Base-by-base conservation (phyloP, 2,329 filamentous ascomycete species). In the Aureobasidium sp. region DNA sequence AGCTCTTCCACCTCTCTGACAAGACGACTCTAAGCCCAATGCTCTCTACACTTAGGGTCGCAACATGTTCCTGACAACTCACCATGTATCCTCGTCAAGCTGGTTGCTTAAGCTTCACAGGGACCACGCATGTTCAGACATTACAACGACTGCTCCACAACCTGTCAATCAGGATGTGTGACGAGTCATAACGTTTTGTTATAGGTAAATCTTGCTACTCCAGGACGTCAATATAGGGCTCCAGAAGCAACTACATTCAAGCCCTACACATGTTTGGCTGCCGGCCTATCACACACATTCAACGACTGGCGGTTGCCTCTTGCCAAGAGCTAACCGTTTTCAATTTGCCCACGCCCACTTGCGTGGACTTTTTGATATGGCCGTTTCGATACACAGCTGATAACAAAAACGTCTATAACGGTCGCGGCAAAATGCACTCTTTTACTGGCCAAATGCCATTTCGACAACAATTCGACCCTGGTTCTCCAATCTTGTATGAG, bases 301-400 rank as follows among this genome's bases (percentile, higher is more conserved):
- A 37, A 35, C 54, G 27, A n/a, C 42, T 29, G 54, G 37, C 42
- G 54, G 39, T 58, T 42, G 42, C 22, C 29, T 58, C 11, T 15
- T 48, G 42, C 54, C 54, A 47, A 48, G 42, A 24, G 11, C 42
- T 29, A 9, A 48, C 42, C 40, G 40, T 58, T 58, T 39, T 14
- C 42, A 48, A 48, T 58, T 37, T 39, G 31, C 31, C 42, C 40
- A 22, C 53, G 40, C 39, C 19, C 31, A 45, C 35, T 45, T 47
- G 54, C 31, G 42, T 58, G 54, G 33, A 37, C 29, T 47, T 58
- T 58, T 48, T 47, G 40, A 58, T 58, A 58, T 58, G 54, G 42
- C 42, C 54, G 54, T 58, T 58, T 58, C 54, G 54, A 58, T 58
- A 58, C 54, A 39, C 54, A 48, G 17, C 39, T 48, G 54, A 48